phyloP scores from a whole-genome alignment of 2,329 filamentous ascomycete genomes.

The Colletotrichum salicis region DNA sequence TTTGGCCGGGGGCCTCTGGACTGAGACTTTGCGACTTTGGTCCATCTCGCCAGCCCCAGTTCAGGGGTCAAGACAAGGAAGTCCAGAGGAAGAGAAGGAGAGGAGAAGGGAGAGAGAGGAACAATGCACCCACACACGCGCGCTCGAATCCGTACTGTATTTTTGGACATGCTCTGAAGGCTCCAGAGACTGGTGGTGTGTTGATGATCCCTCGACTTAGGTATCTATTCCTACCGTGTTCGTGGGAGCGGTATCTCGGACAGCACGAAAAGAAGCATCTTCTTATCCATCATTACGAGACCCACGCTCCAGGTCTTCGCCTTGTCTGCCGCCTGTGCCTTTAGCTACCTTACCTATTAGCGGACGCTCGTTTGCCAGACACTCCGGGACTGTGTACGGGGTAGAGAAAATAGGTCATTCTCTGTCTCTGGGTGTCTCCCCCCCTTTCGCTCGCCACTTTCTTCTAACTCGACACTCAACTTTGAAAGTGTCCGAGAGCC shows the following conservation, averaged over 20 bases:
- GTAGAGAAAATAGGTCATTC: conserved; percentile 17
- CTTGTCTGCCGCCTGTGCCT: conserved; percentile 6
- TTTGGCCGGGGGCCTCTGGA: conserved; percentile 5
- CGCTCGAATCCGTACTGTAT: background rate
- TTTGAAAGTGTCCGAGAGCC: conserved; percentile 18
- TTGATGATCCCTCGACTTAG: background rate
- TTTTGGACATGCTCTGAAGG: background rate
- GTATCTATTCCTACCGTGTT: background rate
- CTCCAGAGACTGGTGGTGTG: background rate
- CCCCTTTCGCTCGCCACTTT: conserved; percentile 33
- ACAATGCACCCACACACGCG: background rate
- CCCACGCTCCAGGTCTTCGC: conserved; percentile 22
- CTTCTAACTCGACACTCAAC: conserved; percentile 30
- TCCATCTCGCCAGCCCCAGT: conserved; percentile 16
- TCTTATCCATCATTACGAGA: conserved; percentile 30
- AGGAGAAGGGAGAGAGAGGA: background rate
- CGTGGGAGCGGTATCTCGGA: background rate
- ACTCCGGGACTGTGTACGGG: background rate
- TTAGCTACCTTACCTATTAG: conserved; percentile 2
- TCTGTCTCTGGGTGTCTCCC: conserved; percentile 3
- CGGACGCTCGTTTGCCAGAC: background rate
- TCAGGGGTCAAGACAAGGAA: conserved; percentile 27
- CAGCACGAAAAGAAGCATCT: background rate
- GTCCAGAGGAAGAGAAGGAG: background rate
- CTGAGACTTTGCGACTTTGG: conserved; percentile 29